Conservation (phyloP, 2,329 filamentous ascomycete species). For the Ustulina deusta region DNA sequence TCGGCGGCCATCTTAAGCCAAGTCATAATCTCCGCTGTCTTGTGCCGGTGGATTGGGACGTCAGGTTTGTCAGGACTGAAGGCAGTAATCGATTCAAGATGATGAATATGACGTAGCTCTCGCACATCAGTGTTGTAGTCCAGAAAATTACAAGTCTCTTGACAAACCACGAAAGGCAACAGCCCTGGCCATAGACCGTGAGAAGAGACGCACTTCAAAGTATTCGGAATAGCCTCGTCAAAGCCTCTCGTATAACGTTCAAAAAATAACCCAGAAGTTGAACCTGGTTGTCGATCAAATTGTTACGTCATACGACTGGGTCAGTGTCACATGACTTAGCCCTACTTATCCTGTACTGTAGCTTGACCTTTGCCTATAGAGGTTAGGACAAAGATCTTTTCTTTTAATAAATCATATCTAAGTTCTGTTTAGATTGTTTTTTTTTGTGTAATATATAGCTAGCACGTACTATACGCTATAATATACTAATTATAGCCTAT, state of each 20-base stretch:
- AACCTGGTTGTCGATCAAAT: not conserved
- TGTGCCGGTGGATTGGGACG: not conserved
- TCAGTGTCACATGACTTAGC: too few species aligned
- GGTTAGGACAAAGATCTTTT: too few species aligned
- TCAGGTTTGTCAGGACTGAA: not conserved
- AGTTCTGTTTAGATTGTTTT: too few species aligned
- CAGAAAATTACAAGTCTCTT: not conserved
- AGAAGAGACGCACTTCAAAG: not conserved
- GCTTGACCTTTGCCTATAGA: too few species aligned
- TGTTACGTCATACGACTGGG: too few species aligned
- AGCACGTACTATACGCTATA: too few species aligned
- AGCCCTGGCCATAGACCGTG: not conserved
- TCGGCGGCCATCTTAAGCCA: slow-evolving; percentile 1
- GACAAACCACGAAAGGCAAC: slow-evolving; percentile 10
- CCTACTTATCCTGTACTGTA: too few species aligned
- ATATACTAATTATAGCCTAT: too few species aligned
- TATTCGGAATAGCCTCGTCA: not conserved
- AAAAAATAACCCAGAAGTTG: not conserved
- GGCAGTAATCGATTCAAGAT: slow-evolving; percentile 9
- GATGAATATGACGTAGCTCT: slow-evolving; percentile 1
- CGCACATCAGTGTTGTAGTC: not conserved
- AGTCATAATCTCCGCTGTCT: slow-evolving; percentile 9
- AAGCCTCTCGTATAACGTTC: not conserved
- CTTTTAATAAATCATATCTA: too few species aligned
- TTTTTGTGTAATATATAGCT: too few species aligned